Base-by-base conservation (phyloP, 129 eudicot species). In the Rutidosis leptorrhynchoides region DNA sequence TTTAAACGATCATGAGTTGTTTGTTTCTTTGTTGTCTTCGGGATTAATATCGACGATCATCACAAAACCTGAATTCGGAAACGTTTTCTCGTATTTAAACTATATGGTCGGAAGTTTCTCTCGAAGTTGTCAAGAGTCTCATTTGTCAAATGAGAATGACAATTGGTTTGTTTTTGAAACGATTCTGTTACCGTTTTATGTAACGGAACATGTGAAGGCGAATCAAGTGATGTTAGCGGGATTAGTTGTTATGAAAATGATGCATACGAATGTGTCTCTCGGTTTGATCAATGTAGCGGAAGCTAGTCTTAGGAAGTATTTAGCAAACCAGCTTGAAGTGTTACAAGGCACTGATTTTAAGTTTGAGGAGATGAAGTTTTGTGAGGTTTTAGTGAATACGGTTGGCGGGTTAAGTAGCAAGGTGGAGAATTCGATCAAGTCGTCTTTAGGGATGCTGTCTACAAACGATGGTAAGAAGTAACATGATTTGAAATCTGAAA, bases 151-250 rank as follows among this genome's bases (percentile, higher is more conserved):
- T n/a, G 69, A 73, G 49, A 72, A 73, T 52, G 80, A 65, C 16
- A 7, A 63, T 29, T 55, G 56, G 71, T 71, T 63, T 33, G 76
- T 83, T 29, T 89, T 89, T 57, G 68, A 75, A 54, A 84, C 63
- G 14, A 14, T 82, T 48, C 56, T 84, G 0, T 82, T 94, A 42
- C 99, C 97, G 0, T 83, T 74, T 69, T 89, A 86, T 71, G 12
- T 94, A 21, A 58, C 94, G 1, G 99, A 94, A 82, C 93, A 89
- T 42, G 95, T 94, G 81, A 86, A 79, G 80, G 79, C 83, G 1
- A 82, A 86, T 58, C 99, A 86, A 71, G 88, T 84, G 74, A 62
- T 94, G 72, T 76, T 94, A 21, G 99, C 99, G 3, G 99, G 95
- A 28, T 70, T 94, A 66, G 74, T 94, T 14, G 95, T 89, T 7